Base-by-base conservation (phyloP, 192 early-diverging fungal genomes). In the Entomortierella chlamydospora region DNA sequence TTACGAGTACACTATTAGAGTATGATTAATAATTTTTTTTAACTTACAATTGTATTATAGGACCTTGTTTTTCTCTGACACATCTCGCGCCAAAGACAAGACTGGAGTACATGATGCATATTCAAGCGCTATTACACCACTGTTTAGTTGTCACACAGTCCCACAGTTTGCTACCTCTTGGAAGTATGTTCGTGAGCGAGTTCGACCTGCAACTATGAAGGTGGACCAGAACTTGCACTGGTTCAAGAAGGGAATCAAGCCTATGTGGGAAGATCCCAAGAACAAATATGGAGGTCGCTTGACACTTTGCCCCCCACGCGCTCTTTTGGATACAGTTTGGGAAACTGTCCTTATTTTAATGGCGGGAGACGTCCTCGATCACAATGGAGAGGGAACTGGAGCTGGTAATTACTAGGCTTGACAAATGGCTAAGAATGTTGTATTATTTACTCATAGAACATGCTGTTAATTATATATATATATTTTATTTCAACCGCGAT, bases 231-330 rank as follows among this genome's bases (percentile, higher is more conserved):
- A 92, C 42, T 52, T 94, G 30, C 83, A 85, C 39, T 88, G 83
- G 64, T 95, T 95, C 81, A 84, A 89, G 57, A 80, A 88, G 39
- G 91, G 91, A 0, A 84, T 95, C 47, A 84, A 91, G 63, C 93
- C 93, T 3, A 88, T 89, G 87, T 93, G 93, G 92, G 93, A 95
- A 85, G 93, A 95, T 64, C 88, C 88, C 5, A 72, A 64, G n/a
- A 95, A 95, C 84, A 73, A 81, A 52, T 82, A 89, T 20, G 93
- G 93, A 56, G 93, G 93, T 11, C 72, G 86, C 3, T 45, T 88
- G 10, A 83, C 83, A 0, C 45, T 87, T 3, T 77, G 63, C 25
- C 66, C 73, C 12, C 74, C 76, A 2, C 52, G 56, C 11, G 61
- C 72, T 0, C 15, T 72, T 8, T 25, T 87, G 52, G 86, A 88